Conservation (phyloP, 139 green algal species). For the Chlorella sp. region DNA sequence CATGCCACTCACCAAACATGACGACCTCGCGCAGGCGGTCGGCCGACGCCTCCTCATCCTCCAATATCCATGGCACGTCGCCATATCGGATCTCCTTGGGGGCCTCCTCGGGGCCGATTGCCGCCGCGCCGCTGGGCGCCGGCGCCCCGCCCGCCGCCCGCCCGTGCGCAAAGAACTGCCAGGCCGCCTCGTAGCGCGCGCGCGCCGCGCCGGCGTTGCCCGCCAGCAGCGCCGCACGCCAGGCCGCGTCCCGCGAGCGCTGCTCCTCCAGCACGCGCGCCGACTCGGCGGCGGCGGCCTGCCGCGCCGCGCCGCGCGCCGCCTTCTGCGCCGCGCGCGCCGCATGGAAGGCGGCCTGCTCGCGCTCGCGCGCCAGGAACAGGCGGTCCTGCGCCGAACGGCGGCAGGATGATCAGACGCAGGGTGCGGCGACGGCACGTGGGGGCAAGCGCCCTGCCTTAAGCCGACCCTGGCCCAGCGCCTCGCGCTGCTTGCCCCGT, state of each 20-base stretch:
- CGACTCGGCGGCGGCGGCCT: constrained; percentile 28
- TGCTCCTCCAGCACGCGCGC: constrained; percentile 52
- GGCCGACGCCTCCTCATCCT: too few relatives aligned
- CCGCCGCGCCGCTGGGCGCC: background rate
- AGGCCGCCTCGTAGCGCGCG: constrained; percentile 49
- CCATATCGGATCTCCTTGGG: too few relatives aligned
- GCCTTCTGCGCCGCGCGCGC: too few relatives aligned
- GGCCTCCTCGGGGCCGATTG: too few relatives aligned
- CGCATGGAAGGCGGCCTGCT: too few relatives aligned
- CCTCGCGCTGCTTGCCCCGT: background rate
- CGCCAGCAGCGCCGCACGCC: constrained; percentile 52
- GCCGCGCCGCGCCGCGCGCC: background rate
- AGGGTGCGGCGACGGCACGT: background rate
- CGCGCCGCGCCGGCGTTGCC: constrained; percentile 41
- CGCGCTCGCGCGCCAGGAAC: background rate
- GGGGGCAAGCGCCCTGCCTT: background rate
- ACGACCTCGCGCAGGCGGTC: too few relatives aligned
- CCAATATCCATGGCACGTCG: constrained; percentile 52
- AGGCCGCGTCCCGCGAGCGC: constrained; percentile 42
- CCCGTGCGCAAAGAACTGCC: constrained; percentile 39
- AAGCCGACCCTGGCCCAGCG: background rate
- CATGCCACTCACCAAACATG: too few relatives aligned
- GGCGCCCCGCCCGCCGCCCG: background rate
- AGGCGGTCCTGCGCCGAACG: background rate
- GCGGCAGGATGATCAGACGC: background rate